Base-by-base conservation (phyloP, 148 eudicot genomes). In the Suaeda aralocaspica region DNA sequence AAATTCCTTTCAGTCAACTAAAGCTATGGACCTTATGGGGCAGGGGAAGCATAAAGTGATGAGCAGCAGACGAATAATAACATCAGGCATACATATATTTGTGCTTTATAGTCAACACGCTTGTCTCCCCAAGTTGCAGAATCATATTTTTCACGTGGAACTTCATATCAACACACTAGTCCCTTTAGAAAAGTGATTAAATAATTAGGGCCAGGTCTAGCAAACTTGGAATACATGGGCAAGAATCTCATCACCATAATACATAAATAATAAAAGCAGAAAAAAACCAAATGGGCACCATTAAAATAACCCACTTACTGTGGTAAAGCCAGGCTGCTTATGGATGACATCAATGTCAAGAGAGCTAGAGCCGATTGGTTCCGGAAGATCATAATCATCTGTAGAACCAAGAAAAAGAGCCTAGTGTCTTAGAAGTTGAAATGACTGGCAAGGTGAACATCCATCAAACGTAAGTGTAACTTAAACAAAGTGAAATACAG, bases 351-450 rank as follows among this genome's bases (percentile, higher is more conserved):
- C 67, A 72, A 75, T 61, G 81, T 84, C 85, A 57, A 69, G 68
- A 64, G 81, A 77, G 45, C 66, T 53, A 19, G 59, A 66, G 18
- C 67, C 70, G 42, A 67, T 67, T 31, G 80, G 73, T 69, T 77
- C 85, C 33, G 77, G 78, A 57, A 62, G 69, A 69, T 71, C 57
- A 50, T 72, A 81, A 48, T 78, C 52, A 66, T 84, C 86, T 86
- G 86, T 48, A 64, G 63, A 66, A 36, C 45, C 44, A 45, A 50
- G 59, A 49, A 74, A 72, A 13, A 16, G 41, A 55, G 51, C 48
- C 25, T 45, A 72, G 24, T 57, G 61, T 42, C 15, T 51, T 62
- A 25, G 36, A n/a, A 52, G 42, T 50, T 65, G 34, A 49, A 57
- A 59, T 49, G 21, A 73, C 44, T 57, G 36, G 36, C 71, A 46